These are phyloP conservation scores for Brassica juncea DNA, from an alignment of 345 rosid genomes.

Conservation along the genomic window DNA sequence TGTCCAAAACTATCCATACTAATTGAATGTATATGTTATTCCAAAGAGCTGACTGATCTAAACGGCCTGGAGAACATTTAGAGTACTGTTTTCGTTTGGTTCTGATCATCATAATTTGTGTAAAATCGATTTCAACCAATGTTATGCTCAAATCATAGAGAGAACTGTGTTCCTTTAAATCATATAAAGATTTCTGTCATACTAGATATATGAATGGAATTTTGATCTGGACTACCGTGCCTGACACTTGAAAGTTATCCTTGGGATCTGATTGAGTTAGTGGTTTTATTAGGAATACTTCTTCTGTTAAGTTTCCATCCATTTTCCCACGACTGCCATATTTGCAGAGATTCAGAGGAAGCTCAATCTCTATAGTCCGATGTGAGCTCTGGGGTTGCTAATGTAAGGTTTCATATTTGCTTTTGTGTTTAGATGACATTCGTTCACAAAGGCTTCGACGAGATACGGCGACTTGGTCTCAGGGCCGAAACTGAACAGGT, in stretches of 20 bases:
- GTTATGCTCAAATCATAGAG: constrained; percentile 12
- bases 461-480: constrained; percentile 94
- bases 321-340: constrained; percentile 5
- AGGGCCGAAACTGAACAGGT: constrained; percentile 90
- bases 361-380: not conserved
- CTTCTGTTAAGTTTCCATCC: not conserved
- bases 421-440: constrained; percentile 62
- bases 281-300: constrained; percentile 9
- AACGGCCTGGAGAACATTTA: not conserved
- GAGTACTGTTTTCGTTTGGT: not conserved
- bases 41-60: not conserved
- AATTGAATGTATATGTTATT: not conserved
- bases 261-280: constrained; percentile 5
- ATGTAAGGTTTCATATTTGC: constrained; percentile 25
- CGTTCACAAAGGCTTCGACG: constrained; percentile 95
- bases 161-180: not conserved
- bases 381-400: constrained; percentile 14
- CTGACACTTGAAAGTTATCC: not conserved
- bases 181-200: not conserved
- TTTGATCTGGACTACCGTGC: constrained; percentile 25
- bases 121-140: not conserved
- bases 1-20: not conserved
- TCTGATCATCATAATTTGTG: not conserved
- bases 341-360: constrained; percentile 14
- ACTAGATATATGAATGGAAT: constrained; percentile 2